Evolutionary conservation across 139 green algal species (phyloP).

Genomic region (Chloropicon primus): DNA sequence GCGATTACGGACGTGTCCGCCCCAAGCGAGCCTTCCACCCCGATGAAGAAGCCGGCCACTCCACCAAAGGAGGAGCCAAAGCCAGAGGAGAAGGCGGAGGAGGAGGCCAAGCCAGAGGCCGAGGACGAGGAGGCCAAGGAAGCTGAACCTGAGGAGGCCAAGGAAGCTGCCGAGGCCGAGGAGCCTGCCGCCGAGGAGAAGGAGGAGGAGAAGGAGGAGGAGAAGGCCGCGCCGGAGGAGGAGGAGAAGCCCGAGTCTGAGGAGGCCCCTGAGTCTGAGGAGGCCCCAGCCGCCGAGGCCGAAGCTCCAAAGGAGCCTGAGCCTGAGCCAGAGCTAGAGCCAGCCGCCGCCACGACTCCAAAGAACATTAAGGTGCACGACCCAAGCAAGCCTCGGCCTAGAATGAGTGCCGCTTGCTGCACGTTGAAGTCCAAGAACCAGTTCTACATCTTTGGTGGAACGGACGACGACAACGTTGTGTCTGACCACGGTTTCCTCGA

Average conservation of each 20-base stretch:
- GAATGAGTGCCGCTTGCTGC: neutral
- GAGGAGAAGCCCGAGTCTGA: neutral
- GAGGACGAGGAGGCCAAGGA: neutral
- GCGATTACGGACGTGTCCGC: neutral
- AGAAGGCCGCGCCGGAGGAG: slow-evolving; percentile 7
- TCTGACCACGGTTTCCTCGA: neutral
- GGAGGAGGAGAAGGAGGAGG: neutral
- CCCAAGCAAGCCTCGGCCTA: neutral
- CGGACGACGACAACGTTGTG: neutral
- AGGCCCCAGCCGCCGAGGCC: neutral
- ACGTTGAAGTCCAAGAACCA: neutral
- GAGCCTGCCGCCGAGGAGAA: slow-evolving; percentile 4
- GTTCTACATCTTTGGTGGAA: neutral
- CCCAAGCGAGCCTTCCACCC: neutral
- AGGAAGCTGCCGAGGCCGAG: slow-evolving; percentile 8
- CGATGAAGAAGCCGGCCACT: neutral
- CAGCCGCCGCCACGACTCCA: neutral
- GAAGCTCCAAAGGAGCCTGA: neutral
- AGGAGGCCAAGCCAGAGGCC: neutral
- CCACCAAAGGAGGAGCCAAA: neutral
- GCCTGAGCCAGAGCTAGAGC: slow-evolving; percentile 4
- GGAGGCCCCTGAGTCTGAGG: neutral
- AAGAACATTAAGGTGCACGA: neutral
- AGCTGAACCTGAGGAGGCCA: slow-evolving; percentile 1
- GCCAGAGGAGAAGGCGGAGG: neutral